Conservation (phyloP, 2,329 filamentous ascomycete species). For the Alternaria ventricosa region DNA sequence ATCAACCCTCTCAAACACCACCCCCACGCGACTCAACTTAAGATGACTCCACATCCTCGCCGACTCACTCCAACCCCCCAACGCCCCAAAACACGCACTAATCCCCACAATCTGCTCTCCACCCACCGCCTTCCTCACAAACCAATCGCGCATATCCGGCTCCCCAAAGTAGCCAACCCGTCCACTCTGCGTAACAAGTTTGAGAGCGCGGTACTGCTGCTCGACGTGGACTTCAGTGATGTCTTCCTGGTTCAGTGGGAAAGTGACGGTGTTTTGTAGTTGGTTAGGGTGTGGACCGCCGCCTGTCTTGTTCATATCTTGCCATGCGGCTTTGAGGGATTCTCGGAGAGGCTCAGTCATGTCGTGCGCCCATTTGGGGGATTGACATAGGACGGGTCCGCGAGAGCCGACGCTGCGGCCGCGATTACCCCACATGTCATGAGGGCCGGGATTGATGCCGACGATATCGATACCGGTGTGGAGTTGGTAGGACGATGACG, state of each 20-base stretch:
- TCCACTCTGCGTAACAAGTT: conserved; percentile 20
- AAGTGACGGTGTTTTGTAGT: neutral
- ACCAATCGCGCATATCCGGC: conserved; percentile 5
- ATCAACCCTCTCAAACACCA: neutral
- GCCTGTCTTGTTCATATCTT: neutral
- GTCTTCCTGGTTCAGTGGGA: conserved; percentile 20
- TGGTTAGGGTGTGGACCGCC: neutral
- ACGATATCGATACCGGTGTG: neutral
- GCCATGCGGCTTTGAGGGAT: neutral
- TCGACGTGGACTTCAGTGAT: conserved; percentile 25
- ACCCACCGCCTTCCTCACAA: conserved; percentile 6
- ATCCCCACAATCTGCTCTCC: conserved; percentile 18
- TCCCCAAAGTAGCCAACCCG: conserved; percentile 18
- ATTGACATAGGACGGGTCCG: neutral
- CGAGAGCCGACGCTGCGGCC: neutral
- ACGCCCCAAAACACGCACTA: conserved; percentile 10
- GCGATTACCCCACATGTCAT: neutral
- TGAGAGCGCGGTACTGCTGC: conserved; percentile 14
- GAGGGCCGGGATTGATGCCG: neutral
- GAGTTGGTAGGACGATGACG: neutral
- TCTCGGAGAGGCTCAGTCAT: neutral
- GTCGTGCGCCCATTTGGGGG: neutral
- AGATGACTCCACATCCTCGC: conserved; percentile 14
- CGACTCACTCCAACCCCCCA: conserved; percentile 15
- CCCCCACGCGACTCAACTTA: conserved; percentile 5